A percentile compares a stretch with the other conserved stretches of the same genome.
Conservation (phyloP, 495 filamentous ascomycete genomes). For the Parathielavia appendiculata region DNA sequence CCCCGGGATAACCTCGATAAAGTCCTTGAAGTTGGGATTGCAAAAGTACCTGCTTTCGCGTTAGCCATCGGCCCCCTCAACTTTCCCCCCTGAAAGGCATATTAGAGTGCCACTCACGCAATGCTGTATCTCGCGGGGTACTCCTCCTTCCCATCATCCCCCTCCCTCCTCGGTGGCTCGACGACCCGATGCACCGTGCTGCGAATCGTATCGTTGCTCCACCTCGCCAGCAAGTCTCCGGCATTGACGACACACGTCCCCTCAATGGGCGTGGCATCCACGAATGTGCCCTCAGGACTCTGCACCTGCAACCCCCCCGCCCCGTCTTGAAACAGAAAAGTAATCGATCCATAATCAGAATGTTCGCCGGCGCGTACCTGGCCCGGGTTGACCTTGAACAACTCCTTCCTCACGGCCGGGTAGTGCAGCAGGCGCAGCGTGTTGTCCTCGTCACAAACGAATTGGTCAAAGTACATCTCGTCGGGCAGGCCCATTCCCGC, state of each 20-base stretch:
- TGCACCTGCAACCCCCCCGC: conserved; percentile 80
- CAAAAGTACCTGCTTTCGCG: conserved; percentile 64
- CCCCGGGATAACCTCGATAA: conserved; percentile 82
- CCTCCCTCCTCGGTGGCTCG: conserved; percentile 58
- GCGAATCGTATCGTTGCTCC: conserved; percentile 87
- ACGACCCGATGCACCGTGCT: conserved; percentile 87
- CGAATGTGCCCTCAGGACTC: conserved; percentile 68
- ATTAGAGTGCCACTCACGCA: conserved; percentile 46
- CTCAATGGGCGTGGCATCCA: conserved; percentile 76
- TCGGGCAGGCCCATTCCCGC: conserved; percentile 70
- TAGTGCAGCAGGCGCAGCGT: conserved; percentile 88
- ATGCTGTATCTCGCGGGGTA: conserved; percentile 65
- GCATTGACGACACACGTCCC: conserved; percentile 88
- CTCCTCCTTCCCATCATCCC: conserved; percentile 26
- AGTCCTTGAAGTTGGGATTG: conserved; percentile 74
- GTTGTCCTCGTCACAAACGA: conserved; percentile 70
- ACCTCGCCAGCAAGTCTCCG: conserved; percentile 79
- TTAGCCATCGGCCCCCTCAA: conserved; percentile 13
- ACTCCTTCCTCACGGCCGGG: conserved; percentile 59
- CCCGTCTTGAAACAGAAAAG: conserved; percentile 82
- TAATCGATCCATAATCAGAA: conserved; percentile 84
- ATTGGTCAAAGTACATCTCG: conserved; percentile 70
- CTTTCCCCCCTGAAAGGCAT: not conserved
- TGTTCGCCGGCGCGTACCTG: conserved; percentile 84
- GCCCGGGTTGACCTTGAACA: conserved; percentile 64